Evolutionary conservation across 805 yeast species (phyloP), one percentile per base, ranked within the genome.

Genomic region (Wickerhamomyces strasburgensis): DNA sequence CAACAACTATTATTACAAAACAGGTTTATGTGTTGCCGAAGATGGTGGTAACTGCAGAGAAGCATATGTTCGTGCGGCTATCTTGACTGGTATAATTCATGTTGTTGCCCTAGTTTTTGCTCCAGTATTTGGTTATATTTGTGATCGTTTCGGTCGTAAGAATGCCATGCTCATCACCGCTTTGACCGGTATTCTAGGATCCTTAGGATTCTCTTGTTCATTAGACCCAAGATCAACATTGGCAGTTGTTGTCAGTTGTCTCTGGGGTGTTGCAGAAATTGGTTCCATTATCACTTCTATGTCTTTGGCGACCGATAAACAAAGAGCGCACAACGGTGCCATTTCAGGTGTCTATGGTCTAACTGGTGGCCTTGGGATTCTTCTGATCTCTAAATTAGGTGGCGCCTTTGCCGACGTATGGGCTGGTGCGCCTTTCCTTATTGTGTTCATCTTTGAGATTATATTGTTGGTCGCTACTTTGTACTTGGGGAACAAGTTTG

Each of bases 291-390:
- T 80, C 33, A 67, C 75, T 16, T 77, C 86, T 23, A 75, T 80
- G 78, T 75, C 85, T 6, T 62, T 81, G 48, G 68, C 74, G 23
- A 68, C 73, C 5, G 72, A 68, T 35, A 58, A 61, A 27, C 64
- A 68, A 21, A 58, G 68, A 24, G 60, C 57, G 16, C 61, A 68
- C 39, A 72, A 74, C 33, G 88, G 88, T n/a, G 67, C 83, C 3
- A 69, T 82, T 28, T 71, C 81, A 34, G 90, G 90, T 6, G 73
- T 79, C 10, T 79, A 77, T 52, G 72, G 81, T n/a, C 68, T 82
- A 37, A 63, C 71, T 45, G 88, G 87, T 14, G 85, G 85, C 1
- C 34, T 78, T 6, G 90, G 90, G 3, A 78, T 81, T 19, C 58
- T 82, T 39, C 35, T 78, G 1, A 60, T 80, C 19, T 71, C 79